Conservation (phyloP, 1,139 yeast genomes). For the Nakaseomyces delphensis region DNA sequence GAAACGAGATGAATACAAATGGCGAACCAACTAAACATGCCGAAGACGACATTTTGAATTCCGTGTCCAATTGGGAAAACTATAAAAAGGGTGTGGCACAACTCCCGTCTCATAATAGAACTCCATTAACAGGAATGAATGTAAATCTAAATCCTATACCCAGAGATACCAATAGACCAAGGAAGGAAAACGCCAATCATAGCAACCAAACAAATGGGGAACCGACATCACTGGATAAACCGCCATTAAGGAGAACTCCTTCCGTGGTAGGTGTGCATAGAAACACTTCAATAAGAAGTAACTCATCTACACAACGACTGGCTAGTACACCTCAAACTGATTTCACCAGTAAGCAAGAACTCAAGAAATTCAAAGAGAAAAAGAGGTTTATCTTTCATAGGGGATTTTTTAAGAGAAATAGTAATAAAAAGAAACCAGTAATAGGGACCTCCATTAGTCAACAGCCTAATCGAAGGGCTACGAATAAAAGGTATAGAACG, state of each 20-base stretch:
- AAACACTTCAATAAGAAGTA: not conserved
- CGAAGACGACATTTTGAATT: slow-evolving; percentile 1
- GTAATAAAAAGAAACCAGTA: not conserved
- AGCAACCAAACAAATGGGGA: not conserved
- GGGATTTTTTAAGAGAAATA: slow-evolving; percentile 21
- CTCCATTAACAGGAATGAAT: not conserved
- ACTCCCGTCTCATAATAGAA: slow-evolving; percentile 4
- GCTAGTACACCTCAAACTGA: slow-evolving; percentile 11
- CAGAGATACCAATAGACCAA: not conserved
- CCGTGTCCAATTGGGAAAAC: slow-evolving; percentile 4
- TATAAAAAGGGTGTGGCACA: not conserved
- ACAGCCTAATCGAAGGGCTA: not conserved
- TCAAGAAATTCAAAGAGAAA: slow-evolving; percentile 12
- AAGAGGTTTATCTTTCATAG: slow-evolving; percentile 23
- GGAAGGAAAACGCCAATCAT: too few species aligned
- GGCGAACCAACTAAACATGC: not conserved
- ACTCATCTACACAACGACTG: not conserved
- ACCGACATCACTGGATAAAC: not conserved
- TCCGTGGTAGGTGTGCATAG: not conserved
- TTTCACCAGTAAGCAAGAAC: slow-evolving; percentile 20
- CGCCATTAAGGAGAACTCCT: not conserved
- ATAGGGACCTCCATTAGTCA: not conserved
- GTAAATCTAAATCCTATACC: not conserved
- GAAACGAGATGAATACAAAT: not conserved
- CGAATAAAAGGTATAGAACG: not conserved